Evolutionary conservation across 148 eudicot genomes (phyloP), one percentile per base, ranked within the genome.

Genomic region (Cornus controversa): DNA sequence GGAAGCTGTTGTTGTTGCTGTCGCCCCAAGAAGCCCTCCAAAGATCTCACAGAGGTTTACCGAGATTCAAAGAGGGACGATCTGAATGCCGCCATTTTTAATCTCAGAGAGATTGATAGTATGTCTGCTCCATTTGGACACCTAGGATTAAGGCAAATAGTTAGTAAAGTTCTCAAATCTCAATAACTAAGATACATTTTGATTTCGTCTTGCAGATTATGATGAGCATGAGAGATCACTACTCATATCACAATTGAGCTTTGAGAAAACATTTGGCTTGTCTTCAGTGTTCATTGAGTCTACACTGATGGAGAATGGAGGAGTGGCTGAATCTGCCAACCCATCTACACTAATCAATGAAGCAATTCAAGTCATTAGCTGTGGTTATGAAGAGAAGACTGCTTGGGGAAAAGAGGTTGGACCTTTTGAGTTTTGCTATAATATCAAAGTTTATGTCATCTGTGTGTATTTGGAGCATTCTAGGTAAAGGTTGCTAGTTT

Each of bases 341-440:
- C 86, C 99, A n/a, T 84, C 98, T 9, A 81, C 89, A 14, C 87
- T 96, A 67, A 93, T 96, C 79, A 90, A 90, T 70, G 99, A 96
- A 91, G 98, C 99, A 47, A 96, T 96, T 72, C 99, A 96, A 70
- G 98, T 96, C 74, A 96, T 96, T 79, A 85, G 98, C 80, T 96
- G 98, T 64, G 97, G 99, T 57, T 96, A 96, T 58, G 99, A 96
- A 84, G 99, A 93, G 80, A 96, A 93, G 88, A 96, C 99, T 62
- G 94, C 99, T 20, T 96, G 99, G 99, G 99, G 98, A 13, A 96
- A 96, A 85, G 98, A 96, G 97, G 98, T 96, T 40, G 40, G 70
- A 24, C 18, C 20, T 65, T 26, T 65, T 15, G 15, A 14, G 53
- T 53, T 5, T 72, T n/a, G 64, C 3, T 60, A 14, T 60, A 7